Evolutionary conservation across 768 basidiomycete genomes (phyloP), one percentile per base, ranked within the genome.

Genomic region (Termitomyces sp.): DNA sequence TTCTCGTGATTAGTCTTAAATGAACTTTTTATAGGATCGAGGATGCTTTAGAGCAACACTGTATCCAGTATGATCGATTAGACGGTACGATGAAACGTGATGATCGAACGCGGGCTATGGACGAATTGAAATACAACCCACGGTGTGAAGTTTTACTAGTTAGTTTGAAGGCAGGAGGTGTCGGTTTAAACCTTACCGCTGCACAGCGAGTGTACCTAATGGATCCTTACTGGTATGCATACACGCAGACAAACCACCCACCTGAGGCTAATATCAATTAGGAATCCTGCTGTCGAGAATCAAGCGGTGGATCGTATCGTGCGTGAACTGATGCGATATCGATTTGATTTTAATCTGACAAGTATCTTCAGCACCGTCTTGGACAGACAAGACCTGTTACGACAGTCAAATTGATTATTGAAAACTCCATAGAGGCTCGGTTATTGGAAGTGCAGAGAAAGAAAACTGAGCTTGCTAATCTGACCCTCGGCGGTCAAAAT

Each of bases 21-120:
- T 62, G 63, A 38, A 69, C 57, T 36, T 58, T 32, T 61, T 42
- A 18, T 62, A 92, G 92, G 69, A 81, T 98, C 54, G 93, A 95
- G 71, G 94, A 95, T 63, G 94, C 94, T 32, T 72, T 98, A 32
- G 88, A 92, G 63, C 77, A 82, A 33, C 83, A 87, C 10, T 80
- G 84, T 28, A 99, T 99, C 67, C 83, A 81, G 26, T 97, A 92
- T 69, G 90, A 94, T 64, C 87, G 97, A 51, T 74, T 99, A 44
- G 97, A 99, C 70, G 97, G 97, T 1, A 94, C 93, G 3, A 99
- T 99, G 97, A 95, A 91, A 69, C 88, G 96, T 49, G 95, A 97
- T 54, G 94, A 96, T 55, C 86, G 97, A 18, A 88, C 86, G 13
- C 81, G 83, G 55, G 92, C 97, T 4, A 95, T 98, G 90, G 94